These are phyloP conservation scores for Fusarium armeniacum DNA, from an alignment of 2,329 filamentous ascomycete genomes.

Conservation along the genomic window DNA sequence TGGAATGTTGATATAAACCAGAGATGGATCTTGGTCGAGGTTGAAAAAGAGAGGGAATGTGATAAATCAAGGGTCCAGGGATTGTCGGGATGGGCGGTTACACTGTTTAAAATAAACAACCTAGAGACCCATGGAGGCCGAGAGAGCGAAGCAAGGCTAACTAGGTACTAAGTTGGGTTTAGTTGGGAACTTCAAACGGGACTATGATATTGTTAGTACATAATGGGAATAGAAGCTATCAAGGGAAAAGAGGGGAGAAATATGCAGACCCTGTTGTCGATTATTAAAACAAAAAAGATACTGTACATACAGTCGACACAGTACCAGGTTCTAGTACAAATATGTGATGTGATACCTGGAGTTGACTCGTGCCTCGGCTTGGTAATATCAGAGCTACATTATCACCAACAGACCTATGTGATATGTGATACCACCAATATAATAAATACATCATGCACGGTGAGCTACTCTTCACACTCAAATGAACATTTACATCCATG, in stretches of 20 bases:
- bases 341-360: background rate
- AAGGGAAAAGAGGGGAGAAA: constrained; percentile 28
- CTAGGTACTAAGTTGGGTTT: constrained; percentile 1
- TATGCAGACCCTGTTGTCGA: constrained; percentile 6
- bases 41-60: background rate
- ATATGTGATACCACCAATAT: background rate
- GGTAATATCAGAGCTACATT: background rate
- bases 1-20: background rate
- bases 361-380: constrained; percentile 9
- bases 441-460: background rate
- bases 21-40: background rate
- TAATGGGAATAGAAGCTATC: constrained; percentile 21
- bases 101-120: constrained; percentile 1
- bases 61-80: background rate
- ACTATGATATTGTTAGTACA: constrained; percentile 6
- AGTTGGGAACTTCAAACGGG: constrained; percentile 1
- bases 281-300: background rate
- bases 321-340: background rate
- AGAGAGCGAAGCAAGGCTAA: constrained; percentile 3
- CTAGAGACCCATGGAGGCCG: constrained; percentile 1
- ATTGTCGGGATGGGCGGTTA: background rate
- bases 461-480: background rate
- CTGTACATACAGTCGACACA: background rate
- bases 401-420: background rate
- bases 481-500: background rate